Evolutionary conservation across 805 yeast species (phyloP).

Genomic region (Saccharomycopsis malanga): DNA sequence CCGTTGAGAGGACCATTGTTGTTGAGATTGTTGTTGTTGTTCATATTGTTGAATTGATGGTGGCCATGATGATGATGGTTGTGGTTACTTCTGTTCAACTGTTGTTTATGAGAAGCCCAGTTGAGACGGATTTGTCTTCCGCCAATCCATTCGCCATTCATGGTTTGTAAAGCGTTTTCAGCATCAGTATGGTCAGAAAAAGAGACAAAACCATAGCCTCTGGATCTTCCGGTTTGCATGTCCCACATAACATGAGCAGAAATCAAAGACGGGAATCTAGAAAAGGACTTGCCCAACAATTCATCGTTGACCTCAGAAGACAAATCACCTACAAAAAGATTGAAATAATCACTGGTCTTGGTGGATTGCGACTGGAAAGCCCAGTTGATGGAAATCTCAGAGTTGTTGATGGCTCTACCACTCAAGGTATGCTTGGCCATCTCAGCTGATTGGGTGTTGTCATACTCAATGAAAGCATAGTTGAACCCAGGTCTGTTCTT

Average conservation of each 20-base stretch:
- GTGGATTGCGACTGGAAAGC: slow-evolving; percentile 79
- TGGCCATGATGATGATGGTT: slow-evolving; percentile 24
- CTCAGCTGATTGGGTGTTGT: slow-evolving; percentile 48
- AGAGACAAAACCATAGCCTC: slow-evolving; percentile 89
- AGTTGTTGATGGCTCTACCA: slow-evolving; percentile 48
- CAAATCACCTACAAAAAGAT: slow-evolving; percentile 81
- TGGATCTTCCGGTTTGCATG: slow-evolving; percentile 85
- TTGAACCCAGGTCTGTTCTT: slow-evolving; percentile 67
- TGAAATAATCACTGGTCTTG: slow-evolving; percentile 49
- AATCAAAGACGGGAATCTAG: slow-evolving; percentile 48
- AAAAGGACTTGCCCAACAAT: slow-evolving; percentile 49
- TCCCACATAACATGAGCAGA: slow-evolving; percentile 98
- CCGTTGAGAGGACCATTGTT: slow-evolving; percentile 25
- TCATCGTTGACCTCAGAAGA: slow-evolving; percentile 80
- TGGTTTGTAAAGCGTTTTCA: slow-evolving; percentile 58
- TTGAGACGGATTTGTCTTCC: slow-evolving; percentile 78
- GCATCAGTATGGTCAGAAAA: slow-evolving; percentile 64
- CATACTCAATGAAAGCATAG: slow-evolving; percentile 80
- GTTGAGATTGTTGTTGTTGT: slow-evolving; percentile 19
- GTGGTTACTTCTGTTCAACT: slow-evolving; percentile 25
- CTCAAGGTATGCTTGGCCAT: slow-evolving; percentile 55
- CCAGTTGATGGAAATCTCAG: slow-evolving; percentile 63
- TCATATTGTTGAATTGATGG: slow-evolving; percentile 2
- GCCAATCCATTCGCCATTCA: slow-evolving; percentile 66
- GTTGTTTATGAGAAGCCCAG: slow-evolving; percentile 77